These are phyloP conservation scores for Trichosporon coremiiforme DNA, from an alignment of 1,284 basidiomycete genomes.

Conservation along the genomic window DNA sequence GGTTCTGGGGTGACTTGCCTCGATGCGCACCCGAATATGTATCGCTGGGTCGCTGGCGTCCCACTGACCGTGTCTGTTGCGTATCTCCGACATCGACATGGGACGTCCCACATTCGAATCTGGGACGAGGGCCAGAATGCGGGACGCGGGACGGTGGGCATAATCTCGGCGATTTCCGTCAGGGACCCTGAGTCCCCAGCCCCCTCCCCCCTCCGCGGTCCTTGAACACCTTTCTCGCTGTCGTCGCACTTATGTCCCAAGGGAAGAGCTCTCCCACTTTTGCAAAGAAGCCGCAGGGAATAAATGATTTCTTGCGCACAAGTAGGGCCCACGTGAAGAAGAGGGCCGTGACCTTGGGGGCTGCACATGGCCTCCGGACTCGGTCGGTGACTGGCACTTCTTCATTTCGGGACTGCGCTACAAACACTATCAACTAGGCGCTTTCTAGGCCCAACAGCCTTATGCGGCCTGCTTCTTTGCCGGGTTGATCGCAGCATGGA, in stretches of 20 bases:
- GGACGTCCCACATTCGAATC: neutral
- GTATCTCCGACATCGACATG: neutral
- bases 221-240: too few species aligned
- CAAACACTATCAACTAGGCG: too few species aligned
- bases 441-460: neutral
- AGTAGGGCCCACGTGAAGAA: too few species aligned
- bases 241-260: too few species aligned
- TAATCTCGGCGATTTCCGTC: neutral
- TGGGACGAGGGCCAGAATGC: constrained; percentile 8
- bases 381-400: neutral
- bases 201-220: too few species aligned
- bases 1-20: neutral
- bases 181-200: neutral
- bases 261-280: too few species aligned
- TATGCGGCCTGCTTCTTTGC: neutral
- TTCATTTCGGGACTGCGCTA: neutral
- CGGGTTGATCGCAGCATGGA: constrained; percentile 22
- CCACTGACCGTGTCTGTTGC: too few species aligned
- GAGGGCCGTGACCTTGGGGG: too few species aligned
- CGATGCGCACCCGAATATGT: neutral
- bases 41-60: neutral
- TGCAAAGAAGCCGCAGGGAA: too few species aligned
- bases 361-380: too few species aligned
- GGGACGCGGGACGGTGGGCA: constrained; percentile 6
- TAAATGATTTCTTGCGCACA: too few species aligned